Conservation (phyloP, 805 yeast genomes). For the Candida corydali region DNA sequence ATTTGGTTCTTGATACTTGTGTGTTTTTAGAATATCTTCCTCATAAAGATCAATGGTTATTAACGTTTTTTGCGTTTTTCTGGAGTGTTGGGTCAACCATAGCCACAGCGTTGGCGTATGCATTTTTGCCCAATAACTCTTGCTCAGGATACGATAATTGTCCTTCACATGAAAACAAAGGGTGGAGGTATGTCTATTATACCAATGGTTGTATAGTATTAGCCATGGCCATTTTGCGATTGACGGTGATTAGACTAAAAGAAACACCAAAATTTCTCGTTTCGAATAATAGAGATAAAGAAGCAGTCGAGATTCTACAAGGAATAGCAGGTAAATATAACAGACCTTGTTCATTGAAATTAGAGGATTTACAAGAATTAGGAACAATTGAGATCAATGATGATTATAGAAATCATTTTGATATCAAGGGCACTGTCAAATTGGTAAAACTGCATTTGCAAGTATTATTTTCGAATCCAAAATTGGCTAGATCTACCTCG, state of each 20-base stretch:
- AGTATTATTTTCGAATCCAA: constrained; percentile 40
- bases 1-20: constrained; percentile 51
- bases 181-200: constrained; percentile 57
- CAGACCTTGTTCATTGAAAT: constrained; percentile 38
- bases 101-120: constrained; percentile 53
- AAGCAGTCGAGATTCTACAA: constrained; percentile 41
- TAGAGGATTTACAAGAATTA: constrained; percentile 42
- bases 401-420: constrained; percentile 18
- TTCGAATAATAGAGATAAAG: constrained; percentile 49
- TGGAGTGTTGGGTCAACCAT: constrained; percentile 65
- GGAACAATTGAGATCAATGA: constrained; percentile 32
- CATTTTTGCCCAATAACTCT: constrained; percentile 46
- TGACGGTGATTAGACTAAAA: constrained; percentile 31
- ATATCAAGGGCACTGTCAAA: constrained; percentile 16
- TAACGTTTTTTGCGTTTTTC: constrained; percentile 47
- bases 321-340: constrained; percentile 46
- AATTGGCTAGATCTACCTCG: constrained; percentile 38
- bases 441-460: constrained; percentile 32
- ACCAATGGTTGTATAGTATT: constrained; percentile 49
- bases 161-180: constrained; percentile 46
- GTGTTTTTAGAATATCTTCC: constrained; percentile 54
- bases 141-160: constrained; percentile 42
- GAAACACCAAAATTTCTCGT: constrained; percentile 59
- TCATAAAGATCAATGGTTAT: constrained; percentile 44
- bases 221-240: constrained; percentile 29